A percentile compares a stretch with the other conserved stretches of the same genome.
phyloP scores from a whole-genome alignment of 2,329 filamentous ascomycete genomes.

The Trichoderma breve region DNA sequence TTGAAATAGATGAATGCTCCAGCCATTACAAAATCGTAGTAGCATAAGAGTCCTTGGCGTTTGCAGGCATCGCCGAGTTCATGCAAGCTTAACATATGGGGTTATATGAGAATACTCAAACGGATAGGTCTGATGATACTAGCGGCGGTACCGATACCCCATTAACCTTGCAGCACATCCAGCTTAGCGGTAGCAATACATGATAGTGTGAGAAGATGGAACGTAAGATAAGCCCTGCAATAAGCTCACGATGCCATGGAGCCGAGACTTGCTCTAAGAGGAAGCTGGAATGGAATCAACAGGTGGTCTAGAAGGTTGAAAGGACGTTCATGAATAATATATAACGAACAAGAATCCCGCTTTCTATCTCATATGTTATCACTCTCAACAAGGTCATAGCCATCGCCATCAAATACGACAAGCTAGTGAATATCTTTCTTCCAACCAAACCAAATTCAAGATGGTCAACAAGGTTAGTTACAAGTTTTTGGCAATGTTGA shows the following conservation, averaged over 20 bases:
- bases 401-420: background rate
- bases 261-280: background rate
- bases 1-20: background rate
- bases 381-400: background rate
- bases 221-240: background rate
- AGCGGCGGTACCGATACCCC: background rate
- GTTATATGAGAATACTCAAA: background rate
- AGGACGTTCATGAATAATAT: background rate
- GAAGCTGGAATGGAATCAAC: background rate
- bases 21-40: background rate
- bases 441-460: background rate
- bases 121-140: background rate
- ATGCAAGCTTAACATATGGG: background rate
- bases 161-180: background rate
- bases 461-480: slow-evolving; percentile 9
- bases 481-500: background rate
- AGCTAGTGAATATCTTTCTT: background rate
- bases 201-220: background rate
- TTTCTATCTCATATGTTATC: background rate
- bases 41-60: background rate
- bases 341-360: background rate
- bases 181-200: background rate
- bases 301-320: background rate
- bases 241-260: background rate
- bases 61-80: background rate